phyloP scores from a whole-genome alignment of 768 basidiomycete genomes.

The Leccinum pellstonianum region DNA sequence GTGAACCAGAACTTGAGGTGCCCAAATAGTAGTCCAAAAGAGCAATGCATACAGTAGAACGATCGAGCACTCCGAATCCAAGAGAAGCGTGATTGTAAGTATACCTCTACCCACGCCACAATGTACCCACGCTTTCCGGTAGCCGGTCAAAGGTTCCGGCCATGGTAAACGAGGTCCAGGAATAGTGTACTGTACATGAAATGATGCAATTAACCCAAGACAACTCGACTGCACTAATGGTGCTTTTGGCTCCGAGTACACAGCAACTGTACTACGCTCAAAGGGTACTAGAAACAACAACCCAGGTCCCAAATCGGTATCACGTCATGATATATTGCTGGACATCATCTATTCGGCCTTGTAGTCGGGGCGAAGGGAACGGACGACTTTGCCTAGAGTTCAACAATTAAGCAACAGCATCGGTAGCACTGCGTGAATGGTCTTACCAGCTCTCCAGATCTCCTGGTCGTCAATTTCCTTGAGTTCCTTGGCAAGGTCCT shows the following conservation, averaged over 20 bases:
- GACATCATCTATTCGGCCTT: constrained; percentile 52
- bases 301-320: no score
- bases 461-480: constrained; percentile 96
- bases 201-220: constrained; percentile 6
- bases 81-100: no score
- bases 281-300: constrained; percentile 4
- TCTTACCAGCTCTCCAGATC: constrained; percentile 92
- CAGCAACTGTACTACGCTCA: constrained; percentile 10
- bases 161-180: no score
- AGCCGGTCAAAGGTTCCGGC: no score
- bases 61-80: no score
- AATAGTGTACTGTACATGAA: constrained; percentile 16
- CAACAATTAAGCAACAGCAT: constrained; percentile 8
- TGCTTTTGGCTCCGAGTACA: constrained; percentile 25
- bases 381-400: constrained; percentile 76
- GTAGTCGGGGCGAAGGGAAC: constrained; percentile 83
- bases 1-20: no score
- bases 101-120: no score
- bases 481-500: constrained; percentile 89
- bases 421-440: not conserved
- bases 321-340: not conserved
- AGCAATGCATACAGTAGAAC: no score
- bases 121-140: no score
- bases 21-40: no score
- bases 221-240: constrained; percentile 22